Evolutionary conservation across 179 eudicot species (phyloP), one percentile per base, ranked within the genome.

Genomic region (Vitellaria paradoxa): DNA sequence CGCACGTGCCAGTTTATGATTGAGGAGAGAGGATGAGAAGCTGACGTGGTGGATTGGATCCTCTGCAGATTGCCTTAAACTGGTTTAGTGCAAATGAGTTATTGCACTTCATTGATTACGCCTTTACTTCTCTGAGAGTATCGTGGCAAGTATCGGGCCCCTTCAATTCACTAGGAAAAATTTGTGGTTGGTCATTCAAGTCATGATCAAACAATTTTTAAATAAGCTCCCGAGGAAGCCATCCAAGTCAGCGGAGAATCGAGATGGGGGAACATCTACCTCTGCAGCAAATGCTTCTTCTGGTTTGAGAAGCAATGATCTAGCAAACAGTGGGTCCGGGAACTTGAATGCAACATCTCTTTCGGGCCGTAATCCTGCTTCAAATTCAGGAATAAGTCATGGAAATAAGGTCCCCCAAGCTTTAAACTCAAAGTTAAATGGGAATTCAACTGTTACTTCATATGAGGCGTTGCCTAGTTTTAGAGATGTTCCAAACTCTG

Each of bases 381-480:
- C 77, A 17, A 78, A 26, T 77, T 52, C 73, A 17, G 84, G 70
- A 18, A 13, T 68, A 26, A 74, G 55, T 65, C 74, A 76, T 73
- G 86, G 82, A 11, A 78, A 24, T 61, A 85, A 69, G 56, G 40
- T 78, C 52, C 71, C 78, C 17, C 79, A 81, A 57, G 76, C n/a
- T n/a, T n/a, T 42, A n/a, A 80, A 74, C 70, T 40, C 76, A 20
- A 86, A 68, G 77, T 40, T 55, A 20, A 86, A 78, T 66, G 83
- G 85, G 40, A 78, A 61, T 76, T 47, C 57, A 45, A 55, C 69
- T 13, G 42, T 73, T 30, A 24, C 78, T 30, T 62, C 72, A 5
- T 82, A 76, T 24, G 89, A 84, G 76, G 81, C 87, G 0, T 76
- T 87, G 75, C 89, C 87, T 60, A 80, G 82, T 66, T 83, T 87